These are phyloP conservation scores for Tardiomyces digboiensis DNA, from an alignment of 1,139 yeast species.

Conservation along the genomic window DNA sequence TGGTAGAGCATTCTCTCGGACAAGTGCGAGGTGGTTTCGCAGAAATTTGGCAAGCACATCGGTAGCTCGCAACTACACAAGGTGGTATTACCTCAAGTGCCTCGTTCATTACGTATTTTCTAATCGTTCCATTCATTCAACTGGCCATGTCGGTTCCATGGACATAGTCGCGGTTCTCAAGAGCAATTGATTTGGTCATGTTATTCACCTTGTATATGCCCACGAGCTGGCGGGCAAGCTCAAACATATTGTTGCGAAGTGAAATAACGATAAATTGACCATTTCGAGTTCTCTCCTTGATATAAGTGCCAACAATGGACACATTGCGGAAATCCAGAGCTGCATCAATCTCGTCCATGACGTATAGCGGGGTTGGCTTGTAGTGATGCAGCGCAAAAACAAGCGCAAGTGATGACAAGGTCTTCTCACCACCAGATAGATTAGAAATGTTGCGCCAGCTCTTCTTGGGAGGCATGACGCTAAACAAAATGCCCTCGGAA, in stretches of 20 bases:
- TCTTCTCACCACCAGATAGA: conserved; percentile 96
- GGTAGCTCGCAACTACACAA: too few species aligned
- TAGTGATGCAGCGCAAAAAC: conserved; percentile 96
- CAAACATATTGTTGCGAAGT: conserved; percentile 95
- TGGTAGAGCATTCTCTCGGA: too few species aligned
- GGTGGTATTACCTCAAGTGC: too few species aligned
- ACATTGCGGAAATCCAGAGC: conserved; percentile 97
- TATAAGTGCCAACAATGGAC: conserved; percentile 94
- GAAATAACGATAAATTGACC: conserved; percentile 97
- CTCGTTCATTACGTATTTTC: too few species aligned
- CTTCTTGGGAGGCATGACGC: conserved; percentile 99
- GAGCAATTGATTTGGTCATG: conserved; percentile 77
- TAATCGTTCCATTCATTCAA: background rate
- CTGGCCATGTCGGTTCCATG: background rate
- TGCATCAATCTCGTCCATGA: conserved; percentile 99
- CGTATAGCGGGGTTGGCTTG: conserved; percentile 95
- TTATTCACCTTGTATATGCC: conserved; percentile 93
- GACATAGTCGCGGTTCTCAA: conserved; percentile 27
- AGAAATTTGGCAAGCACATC: too few species aligned
- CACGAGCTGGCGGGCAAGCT: conserved; percentile 84
- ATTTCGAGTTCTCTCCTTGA: conserved; percentile 88
- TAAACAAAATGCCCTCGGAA: conserved; percentile 90
- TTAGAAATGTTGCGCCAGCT: conserved; percentile 96
- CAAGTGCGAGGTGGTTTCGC: too few species aligned
- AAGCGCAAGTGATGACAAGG: conserved; percentile 86